Evolutionary conservation across 208 protist species (phyloP), one percentile per base, ranked within the genome.

Genomic region (Trypanosoma conorhini): DNA sequence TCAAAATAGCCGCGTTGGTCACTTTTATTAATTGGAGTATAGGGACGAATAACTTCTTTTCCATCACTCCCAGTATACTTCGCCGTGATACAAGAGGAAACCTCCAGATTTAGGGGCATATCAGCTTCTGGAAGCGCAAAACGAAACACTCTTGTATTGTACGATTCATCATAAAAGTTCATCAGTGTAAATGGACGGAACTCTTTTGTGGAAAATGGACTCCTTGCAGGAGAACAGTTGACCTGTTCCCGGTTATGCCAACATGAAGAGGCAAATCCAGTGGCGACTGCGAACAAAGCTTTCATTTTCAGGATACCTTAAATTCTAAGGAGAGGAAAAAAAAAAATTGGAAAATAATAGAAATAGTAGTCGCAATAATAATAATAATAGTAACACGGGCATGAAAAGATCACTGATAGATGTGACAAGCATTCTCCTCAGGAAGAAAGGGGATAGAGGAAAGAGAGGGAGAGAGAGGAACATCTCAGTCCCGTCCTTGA

Each of bases 1-100:
- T 96, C 90, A 70, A 97, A 94, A 65, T 93, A 93, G 56, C 93
- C 93, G 22, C 89, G 81, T 75, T 96, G 88, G 46, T 94, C 87
- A 66, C 63, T 76, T 21, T 80, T 79, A 55, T 82, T 93, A 30
- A 96, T 74, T 15, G 93, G 93, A 15, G 93, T 96, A 78, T 96
- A 97, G 2, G 93, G 93, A 52, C 91, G 88, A 51, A 95, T 69
- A 15, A 96, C 87, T 8, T 87, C 86, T 31, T 89, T 89, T 10
- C 90, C 92, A 52, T 92, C 81, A 56, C 87, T 89, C 56, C 91
- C 83, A 28, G 82, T 60, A 65, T 83, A 94, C 46, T 85, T 83
- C 15, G 90, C 70, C 31, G 83, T 86, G 62, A 97, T 69, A 63
- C 85, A 95, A 38, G 88, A 96, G 1, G 87, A 80, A 13, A 94